These are phyloP conservation scores for Pedinophyceae sp. DNA, from an alignment of 139 green algal species.

Conservation along the genomic window DNA sequence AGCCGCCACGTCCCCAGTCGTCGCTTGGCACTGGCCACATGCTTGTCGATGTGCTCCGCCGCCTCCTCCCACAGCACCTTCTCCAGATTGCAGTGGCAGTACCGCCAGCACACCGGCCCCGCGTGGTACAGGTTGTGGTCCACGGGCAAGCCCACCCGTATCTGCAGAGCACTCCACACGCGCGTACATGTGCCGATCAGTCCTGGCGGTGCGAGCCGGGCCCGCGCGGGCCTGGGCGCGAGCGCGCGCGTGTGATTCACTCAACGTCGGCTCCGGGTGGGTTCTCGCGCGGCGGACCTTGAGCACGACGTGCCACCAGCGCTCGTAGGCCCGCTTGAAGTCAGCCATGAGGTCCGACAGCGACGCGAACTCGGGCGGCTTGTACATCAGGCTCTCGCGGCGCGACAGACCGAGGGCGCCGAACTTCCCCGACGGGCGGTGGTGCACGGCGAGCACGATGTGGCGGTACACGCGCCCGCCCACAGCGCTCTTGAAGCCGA, in stretches of 20 bases:
- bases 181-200: too few relatives aligned
- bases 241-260: background rate
- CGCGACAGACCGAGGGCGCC: constrained; percentile 40
- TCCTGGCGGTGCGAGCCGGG: too few relatives aligned
- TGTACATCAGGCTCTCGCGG: constrained; percentile 33
- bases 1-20: too few relatives aligned
- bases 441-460: constrained; percentile 12
- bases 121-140: constrained; percentile 24
- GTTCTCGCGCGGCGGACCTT: constrained; percentile 8
- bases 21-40: too few relatives aligned
- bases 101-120: constrained; percentile 31
- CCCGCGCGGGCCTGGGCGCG: too few relatives aligned
- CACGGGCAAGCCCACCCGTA: constrained; percentile 32
- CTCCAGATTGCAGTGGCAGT: background rate
- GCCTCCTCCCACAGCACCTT: background rate
- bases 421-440: constrained; percentile 19
- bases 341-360: constrained; percentile 29
- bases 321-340: constrained; percentile 27
- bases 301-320: constrained; percentile 19
- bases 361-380: constrained; percentile 22
- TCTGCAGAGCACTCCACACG: constrained; percentile 4
- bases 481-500: constrained; percentile 37
- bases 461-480: constrained; percentile 18
- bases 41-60: background rate
- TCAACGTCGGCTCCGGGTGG: too few relatives aligned